A percentile compares a stretch with the other conserved stretches of the same genome.
Conservation (phyloP, 257 asterid species). For the Solanum paucissectum region DNA sequence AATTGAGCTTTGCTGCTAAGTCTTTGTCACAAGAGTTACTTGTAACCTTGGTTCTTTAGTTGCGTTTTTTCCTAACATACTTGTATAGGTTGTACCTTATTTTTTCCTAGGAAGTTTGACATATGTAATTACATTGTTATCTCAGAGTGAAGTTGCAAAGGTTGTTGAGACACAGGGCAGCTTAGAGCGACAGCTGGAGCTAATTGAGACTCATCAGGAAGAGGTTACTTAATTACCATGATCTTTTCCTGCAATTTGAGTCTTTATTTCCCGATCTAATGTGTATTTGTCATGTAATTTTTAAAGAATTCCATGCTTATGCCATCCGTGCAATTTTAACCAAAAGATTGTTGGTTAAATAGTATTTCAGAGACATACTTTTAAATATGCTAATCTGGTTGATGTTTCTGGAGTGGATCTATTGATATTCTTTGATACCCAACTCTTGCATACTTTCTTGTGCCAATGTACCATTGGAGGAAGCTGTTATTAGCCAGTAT, state of each 20-base stretch:
- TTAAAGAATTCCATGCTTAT: not conserved
- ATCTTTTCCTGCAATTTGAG: not conserved
- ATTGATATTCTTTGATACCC: not conserved
- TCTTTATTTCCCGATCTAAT: not conserved
- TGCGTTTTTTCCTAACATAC: not conserved
- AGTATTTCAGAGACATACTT: not conserved
- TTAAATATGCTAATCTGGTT: not conserved
- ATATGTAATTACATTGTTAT: not conserved
- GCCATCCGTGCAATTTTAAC: not conserved
- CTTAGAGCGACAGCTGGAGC: slow-evolving; percentile 86
- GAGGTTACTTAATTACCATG: slow-evolving; percentile 40
- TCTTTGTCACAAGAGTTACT: not conserved
- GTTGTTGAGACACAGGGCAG: slow-evolving; percentile 78
- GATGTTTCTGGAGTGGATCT: not conserved
- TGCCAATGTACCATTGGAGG: not conserved
- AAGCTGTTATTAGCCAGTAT: not conserved
- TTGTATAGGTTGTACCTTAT: not conserved
- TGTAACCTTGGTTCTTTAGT: not conserved
- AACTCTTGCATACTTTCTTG: not conserved
- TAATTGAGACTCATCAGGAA: slow-evolving; percentile 91
- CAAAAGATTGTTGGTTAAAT: not conserved
- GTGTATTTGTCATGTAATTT: slow-evolving; percentile 1
- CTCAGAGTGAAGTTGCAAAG: slow-evolving; percentile 85
- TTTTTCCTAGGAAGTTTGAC: not conserved
- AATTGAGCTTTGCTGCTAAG: not conserved